Conservation (phyloP, 1,284 basidiomycete species). For the Ganoderma sinense region DNA sequence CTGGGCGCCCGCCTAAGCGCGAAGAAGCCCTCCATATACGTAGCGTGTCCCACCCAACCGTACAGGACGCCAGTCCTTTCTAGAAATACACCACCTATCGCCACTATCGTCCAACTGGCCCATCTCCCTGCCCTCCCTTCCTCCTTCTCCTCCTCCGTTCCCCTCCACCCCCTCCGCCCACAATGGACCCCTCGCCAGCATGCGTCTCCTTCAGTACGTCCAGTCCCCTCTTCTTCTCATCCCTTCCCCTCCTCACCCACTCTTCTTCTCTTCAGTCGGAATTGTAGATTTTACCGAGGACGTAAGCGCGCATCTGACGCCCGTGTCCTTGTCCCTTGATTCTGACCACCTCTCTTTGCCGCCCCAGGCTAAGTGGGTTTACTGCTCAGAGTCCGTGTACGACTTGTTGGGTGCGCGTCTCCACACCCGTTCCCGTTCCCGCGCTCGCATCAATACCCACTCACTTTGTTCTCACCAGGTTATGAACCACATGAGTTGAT, state of each 20-base stretch:
- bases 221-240: constrained; percentile 8
- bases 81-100: constrained; percentile 37
- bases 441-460: background rate
- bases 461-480: constrained; percentile 48
- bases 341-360: constrained; percentile 11
- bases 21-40: constrained; percentile 19
- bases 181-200: constrained; percentile 52
- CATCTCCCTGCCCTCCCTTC: constrained; percentile 28
- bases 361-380: constrained; percentile 71
- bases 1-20: constrained; percentile 27
- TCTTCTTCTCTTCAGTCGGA: constrained; percentile 54
- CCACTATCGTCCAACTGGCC: constrained; percentile 26
- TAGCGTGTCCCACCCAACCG: constrained; percentile 22
- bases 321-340: constrained; percentile 21
- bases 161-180: constrained; percentile 14
- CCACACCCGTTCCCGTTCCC: background rate
- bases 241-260: constrained; percentile 12
- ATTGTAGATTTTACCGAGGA: constrained; percentile 80
- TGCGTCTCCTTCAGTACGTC: constrained; percentile 76
- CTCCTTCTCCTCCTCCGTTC: constrained; percentile 20
- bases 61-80: constrained; percentile 32
- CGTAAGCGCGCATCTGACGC: constrained; percentile 47
- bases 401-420: constrained; percentile 68
- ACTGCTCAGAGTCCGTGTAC: constrained; percentile 71
- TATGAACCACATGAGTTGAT: constrained; percentile 75